These are phyloP conservation scores for Trypanosoma vivax DNA, from an alignment of 208 protist genomes.

Conservation along the genomic window DNA sequence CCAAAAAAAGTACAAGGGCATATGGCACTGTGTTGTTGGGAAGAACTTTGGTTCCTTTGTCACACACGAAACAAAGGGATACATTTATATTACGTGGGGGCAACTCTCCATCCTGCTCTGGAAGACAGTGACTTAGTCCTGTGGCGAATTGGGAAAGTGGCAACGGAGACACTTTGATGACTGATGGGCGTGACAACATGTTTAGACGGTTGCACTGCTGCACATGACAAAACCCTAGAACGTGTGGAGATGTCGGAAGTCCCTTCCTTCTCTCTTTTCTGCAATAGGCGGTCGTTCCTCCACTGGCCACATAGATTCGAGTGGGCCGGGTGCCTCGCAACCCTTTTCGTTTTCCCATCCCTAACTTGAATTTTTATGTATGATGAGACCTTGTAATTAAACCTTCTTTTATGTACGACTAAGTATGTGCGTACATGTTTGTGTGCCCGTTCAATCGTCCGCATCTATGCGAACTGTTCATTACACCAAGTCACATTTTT, in stretches of 20 bases:
- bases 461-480: conserved; percentile 1
- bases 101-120: conserved; percentile 98
- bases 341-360: background rate
- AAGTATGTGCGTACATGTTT: background rate
- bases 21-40: conserved; percentile 99
- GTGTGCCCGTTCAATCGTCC: background rate
- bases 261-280: background rate
- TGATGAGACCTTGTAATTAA: background rate
- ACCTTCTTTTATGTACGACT: conserved; percentile 1
- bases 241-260: background rate
- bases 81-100: conserved; percentile 99
- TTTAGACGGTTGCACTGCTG: background rate
- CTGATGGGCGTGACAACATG: background rate
- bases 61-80: conserved; percentile 99
- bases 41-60: conserved; percentile 99
- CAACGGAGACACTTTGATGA: background rate
- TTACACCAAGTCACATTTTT: conserved; percentile 4
- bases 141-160: background rate
- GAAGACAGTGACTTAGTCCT: conserved; percentile 73
- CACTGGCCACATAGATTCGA: background rate
- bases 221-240: background rate
- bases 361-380: background rate
- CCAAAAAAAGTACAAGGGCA: conserved; percentile 80
- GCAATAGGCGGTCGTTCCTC: background rate
- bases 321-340: background rate